These are phyloP conservation scores for Tillandsia leiboldiana DNA, from an alignment of 176 grass and related monocot species.

Conservation along the genomic window DNA sequence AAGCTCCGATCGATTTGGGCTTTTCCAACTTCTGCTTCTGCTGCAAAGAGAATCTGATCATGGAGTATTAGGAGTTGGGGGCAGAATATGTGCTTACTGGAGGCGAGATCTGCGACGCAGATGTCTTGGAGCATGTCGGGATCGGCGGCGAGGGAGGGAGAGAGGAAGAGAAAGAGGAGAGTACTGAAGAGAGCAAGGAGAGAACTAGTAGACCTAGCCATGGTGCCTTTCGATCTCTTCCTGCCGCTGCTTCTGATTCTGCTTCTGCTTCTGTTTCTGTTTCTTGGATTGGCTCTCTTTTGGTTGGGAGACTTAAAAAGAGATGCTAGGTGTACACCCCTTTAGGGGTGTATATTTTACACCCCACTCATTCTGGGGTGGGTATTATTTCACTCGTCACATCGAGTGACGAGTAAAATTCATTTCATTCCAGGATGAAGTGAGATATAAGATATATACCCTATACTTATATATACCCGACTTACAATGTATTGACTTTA, in stretches of 20 bases:
- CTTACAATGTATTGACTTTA: neutral
- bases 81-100: neutral
- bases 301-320: neutral
- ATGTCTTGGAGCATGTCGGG: conserved; percentile 9
- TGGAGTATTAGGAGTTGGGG: neutral
- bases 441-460: too few species aligned
- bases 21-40: too few species aligned
- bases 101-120: neutral
- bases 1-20: too few species aligned
- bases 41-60: too few species aligned
- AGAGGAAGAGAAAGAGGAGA: neutral
- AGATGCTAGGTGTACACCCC: too few species aligned
- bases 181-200: neutral
- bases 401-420: too few species aligned
- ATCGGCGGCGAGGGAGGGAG: neutral
- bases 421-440: too few species aligned
- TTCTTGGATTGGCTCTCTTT: neutral
- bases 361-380: too few species aligned
- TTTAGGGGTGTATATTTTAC: too few species aligned
- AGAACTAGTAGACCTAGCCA: neutral
- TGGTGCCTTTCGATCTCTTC: neutral
- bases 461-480: too few species aligned
- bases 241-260: neutral
- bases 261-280: neutral
- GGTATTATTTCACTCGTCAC: too few species aligned